These are phyloP conservation scores for Pseudoscleropodium purum DNA, from an alignment of 225 moss, liverwort and hornwort species.

Conservation along the genomic window DNA sequence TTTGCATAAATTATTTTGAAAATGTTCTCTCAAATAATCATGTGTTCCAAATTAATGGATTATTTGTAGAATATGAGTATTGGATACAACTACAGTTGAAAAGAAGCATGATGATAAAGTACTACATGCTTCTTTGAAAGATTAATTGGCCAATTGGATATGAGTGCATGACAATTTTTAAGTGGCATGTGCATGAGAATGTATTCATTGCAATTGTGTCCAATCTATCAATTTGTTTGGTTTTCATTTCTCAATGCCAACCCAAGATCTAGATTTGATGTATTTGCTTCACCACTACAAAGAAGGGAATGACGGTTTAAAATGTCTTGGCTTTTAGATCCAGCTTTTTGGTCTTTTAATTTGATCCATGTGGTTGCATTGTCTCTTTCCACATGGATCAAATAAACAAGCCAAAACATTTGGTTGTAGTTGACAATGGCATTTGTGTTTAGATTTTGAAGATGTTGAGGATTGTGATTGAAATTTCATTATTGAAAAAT, in stretches of 20 bases:
- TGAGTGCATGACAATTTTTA: rapidly evolving
- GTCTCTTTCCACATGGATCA: no score
- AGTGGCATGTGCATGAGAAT: rapidly evolving
- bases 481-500: no score
- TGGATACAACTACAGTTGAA: background rate
- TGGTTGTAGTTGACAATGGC: no score
- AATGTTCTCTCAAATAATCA: background rate
- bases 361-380: no score
- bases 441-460: no score
- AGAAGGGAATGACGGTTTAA: background rate
- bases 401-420: no score
- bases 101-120: background rate
- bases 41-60: background rate
- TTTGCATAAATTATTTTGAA: rapidly evolving
- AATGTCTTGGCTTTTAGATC: no score
- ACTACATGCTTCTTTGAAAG: background rate
- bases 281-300: rapidly evolving
- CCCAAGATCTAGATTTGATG: background rate
- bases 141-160: background rate
- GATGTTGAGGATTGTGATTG: no score
- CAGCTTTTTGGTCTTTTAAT: no score
- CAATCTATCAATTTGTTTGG: rapidly evolving
- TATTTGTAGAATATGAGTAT: background rate
- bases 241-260: background rate
- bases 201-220: background rate